Evolutionary conservation across 176 grass and related monocot genomes (phyloP).

Genomic region (Rhynchospora pubera): DNA sequence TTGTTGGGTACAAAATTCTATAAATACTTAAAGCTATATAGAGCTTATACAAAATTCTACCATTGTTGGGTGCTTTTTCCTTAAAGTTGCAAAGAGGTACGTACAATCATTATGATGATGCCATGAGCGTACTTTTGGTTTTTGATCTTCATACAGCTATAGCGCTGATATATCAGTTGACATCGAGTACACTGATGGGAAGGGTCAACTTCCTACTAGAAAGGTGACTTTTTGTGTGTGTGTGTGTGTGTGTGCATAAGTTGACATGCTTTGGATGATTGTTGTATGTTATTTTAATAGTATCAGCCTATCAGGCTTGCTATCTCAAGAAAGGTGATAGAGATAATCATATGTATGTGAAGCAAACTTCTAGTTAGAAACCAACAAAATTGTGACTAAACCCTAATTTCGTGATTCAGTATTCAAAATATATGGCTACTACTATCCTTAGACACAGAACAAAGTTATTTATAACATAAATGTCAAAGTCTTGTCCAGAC

Average conservation of each 20-base stretch:
- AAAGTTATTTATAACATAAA: background rate
- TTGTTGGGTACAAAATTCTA: too few species aligned
- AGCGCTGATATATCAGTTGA: conserved; percentile 64
- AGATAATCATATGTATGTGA: background rate
- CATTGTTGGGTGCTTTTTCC: background rate
- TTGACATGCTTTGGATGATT: conserved; percentile 3
- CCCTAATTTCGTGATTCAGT: background rate
- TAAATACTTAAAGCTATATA: background rate
- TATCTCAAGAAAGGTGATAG: background rate
- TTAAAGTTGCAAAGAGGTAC: background rate
- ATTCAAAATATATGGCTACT: background rate
- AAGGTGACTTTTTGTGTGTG: conserved; percentile 18
- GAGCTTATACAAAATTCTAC: background rate
- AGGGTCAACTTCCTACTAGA: conserved; percentile 21
- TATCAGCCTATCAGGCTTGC: background rate
- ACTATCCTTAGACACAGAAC: background rate
- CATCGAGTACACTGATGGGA: conserved; percentile 59
- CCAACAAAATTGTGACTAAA: background rate
- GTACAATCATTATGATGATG: background rate
- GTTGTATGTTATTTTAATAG: background rate
- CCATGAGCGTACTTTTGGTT: background rate
- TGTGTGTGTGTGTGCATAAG: background rate
- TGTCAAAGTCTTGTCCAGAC: conserved; percentile 5
- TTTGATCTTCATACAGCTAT: conserved; percentile 43
- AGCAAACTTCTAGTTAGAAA: background rate